phyloP scores from a whole-genome alignment of 2,329 filamentous ascomycete genomes.

The Xylariaceae sp. region DNA sequence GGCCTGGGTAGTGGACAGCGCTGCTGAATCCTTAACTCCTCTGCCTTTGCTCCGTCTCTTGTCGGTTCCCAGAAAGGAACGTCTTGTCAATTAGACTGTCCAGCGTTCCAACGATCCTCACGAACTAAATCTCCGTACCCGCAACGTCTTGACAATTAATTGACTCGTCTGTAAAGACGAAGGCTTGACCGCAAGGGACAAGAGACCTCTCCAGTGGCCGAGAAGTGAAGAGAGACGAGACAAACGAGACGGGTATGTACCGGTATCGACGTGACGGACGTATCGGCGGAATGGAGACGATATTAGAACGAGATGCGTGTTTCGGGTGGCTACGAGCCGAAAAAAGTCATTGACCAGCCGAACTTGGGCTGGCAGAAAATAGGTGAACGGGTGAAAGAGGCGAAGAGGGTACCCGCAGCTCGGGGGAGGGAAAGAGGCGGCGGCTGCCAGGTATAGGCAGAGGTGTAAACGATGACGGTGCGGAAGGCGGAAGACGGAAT shows the following conservation, averaged over 20 bases:
- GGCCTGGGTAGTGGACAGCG: conserved; percentile 40
- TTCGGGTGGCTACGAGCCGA: conserved; percentile 25
- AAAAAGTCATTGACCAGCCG: conserved; percentile 25
- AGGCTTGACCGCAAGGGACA: not conserved
- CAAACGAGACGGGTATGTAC: conserved; percentile 18
- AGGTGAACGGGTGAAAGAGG: conserved; percentile 20
- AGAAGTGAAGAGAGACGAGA: conserved; percentile 15
- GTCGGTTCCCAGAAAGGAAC: conserved; percentile 16
- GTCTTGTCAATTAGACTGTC: conserved; percentile 7
- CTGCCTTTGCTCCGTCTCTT: conserved; percentile 23
- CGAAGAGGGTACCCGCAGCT: conserved; percentile 9
- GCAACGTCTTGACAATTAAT: conserved; percentile 10
- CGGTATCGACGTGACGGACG: conserved; percentile 13
- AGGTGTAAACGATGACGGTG: conserved; percentile 10
- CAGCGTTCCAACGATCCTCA: not conserved
- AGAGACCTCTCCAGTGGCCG: not conserved
- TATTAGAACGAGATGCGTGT: conserved; percentile 24
- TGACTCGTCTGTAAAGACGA: conserved; percentile 7
- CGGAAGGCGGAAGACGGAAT: not conserved
- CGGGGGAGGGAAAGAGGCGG: conserved; percentile 11
- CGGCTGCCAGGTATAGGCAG: not conserved
- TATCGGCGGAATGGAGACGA: conserved; percentile 19
- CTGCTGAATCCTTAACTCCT: conserved; percentile 46
- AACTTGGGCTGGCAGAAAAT: conserved; percentile 18
- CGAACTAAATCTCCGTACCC: conserved; percentile 8